Conservation (phyloP, 352 stramenopile genomes). For the Phytophthora sp. region DNA sequence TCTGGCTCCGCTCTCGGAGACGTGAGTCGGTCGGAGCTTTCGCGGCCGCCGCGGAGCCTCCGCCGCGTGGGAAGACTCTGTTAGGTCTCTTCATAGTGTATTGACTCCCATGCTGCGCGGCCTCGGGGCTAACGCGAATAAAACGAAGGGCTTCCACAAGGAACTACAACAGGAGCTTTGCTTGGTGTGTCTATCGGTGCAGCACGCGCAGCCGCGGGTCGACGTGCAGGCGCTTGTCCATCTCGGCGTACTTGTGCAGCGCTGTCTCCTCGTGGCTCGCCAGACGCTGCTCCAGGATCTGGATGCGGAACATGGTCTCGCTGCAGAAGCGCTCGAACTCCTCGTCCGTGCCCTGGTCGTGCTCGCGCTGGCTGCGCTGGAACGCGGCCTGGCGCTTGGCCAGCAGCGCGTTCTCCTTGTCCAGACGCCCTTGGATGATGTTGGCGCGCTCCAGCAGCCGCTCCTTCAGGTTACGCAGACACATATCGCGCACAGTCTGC, state of each 20-base stretch:
- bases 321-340: conserved; percentile 95
- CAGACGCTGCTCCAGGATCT: conserved; percentile 94
- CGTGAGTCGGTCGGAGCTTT: conserved; percentile 11
- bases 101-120: conserved; percentile 22
- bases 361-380: conserved; percentile 91
- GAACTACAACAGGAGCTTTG: conserved; percentile 43
- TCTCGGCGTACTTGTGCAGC: conserved; percentile 94
- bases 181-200: conserved; percentile 48
- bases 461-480: conserved; percentile 93
- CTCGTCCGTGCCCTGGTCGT: conserved; percentile 91
- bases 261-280: conserved; percentile 93
- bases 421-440: conserved; percentile 94
- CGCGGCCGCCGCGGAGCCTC: conserved; percentile 8
- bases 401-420: conserved; percentile 92
- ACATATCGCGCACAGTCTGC: conserved; percentile 86
- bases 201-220: conserved; percentile 84
- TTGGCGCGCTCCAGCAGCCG: conserved; percentile 92
- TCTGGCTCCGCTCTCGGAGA: not conserved
- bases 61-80: conserved; percentile 26
- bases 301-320: conserved; percentile 96
- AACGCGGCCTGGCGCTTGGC: conserved; percentile 93
- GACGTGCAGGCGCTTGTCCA: conserved; percentile 91
- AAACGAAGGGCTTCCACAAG: conserved; percentile 63
- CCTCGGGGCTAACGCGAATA: conserved; percentile 71
- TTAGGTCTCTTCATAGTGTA: conserved; percentile 48